Percentiles rank a stretch among this genome's conserved stretches.
phyloP scores from a whole-genome alignment of 2,329 filamentous ascomycete species.

The Herpotrichia juniperi region DNA sequence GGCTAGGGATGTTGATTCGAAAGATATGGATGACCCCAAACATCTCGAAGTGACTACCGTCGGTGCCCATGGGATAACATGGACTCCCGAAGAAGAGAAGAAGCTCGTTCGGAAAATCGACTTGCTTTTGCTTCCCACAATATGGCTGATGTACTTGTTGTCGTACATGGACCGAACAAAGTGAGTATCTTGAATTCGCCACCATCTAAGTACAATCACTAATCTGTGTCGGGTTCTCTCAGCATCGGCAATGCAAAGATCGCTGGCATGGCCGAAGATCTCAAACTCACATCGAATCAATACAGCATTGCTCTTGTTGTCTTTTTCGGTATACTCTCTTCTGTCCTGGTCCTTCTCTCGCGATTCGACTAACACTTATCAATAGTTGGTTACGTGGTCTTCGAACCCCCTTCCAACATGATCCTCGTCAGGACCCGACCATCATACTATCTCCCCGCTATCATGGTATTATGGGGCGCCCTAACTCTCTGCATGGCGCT shows the following conservation, averaged over 20 bases:
- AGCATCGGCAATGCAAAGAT: constrained; percentile 59
- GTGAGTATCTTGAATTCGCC: constrained; percentile 19
- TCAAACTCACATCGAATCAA: constrained; percentile 54
- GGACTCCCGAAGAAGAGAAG: constrained; percentile 57
- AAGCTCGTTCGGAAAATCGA: constrained; percentile 57
- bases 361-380: background rate
- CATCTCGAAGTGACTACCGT: constrained; percentile 52
- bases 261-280: constrained; percentile 57
- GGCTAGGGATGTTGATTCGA: constrained; percentile 19
- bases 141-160: constrained; percentile 58
- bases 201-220: constrained; percentile 20
- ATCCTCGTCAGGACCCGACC: constrained; percentile 57
- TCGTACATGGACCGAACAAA: constrained; percentile 55
- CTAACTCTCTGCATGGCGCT: constrained; percentile 59
- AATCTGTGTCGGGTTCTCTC: constrained; percentile 13
- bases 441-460: constrained; percentile 55
- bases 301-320: constrained; percentile 60
- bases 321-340: constrained; percentile 57
- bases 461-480: constrained; percentile 62
- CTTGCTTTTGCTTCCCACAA: constrained; percentile 52
- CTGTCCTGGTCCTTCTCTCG: constrained; percentile 43
- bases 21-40: constrained; percentile 47
- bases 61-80: constrained; percentile 37
- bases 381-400: constrained; percentile 54
- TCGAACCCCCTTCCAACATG: constrained; percentile 62